Evolutionary conservation across 768 basidiomycete genomes (phyloP).

Genomic region (Suillus lakei): DNA sequence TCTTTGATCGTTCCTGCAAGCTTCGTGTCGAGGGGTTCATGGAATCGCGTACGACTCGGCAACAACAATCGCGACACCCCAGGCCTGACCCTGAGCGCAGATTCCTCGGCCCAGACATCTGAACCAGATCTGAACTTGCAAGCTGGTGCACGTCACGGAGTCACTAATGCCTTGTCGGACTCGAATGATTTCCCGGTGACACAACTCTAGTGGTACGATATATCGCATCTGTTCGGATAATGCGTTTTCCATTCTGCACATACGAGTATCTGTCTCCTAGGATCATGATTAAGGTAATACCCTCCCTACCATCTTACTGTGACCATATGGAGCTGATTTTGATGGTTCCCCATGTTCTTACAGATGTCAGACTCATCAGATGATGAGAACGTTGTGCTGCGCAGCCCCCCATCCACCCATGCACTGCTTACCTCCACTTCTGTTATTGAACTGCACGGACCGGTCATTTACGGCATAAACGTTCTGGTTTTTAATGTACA

Average conservation of each 20-base stretch:
- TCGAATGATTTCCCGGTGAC: not conserved
- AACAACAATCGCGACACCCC: not conserved
- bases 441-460: not conserved
- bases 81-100: not conserved
- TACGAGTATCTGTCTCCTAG: not conserved
- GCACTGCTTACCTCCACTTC: not conserved
- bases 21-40: not conserved
- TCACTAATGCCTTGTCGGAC: not conserved
- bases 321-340: not conserved
- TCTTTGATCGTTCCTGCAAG: not conserved
- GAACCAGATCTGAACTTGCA: conserved; percentile 4
- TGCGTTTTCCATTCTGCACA: not conserved
- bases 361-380: not conserved
- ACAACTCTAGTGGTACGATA: not conserved
- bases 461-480: not conserved
- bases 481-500: not conserved
- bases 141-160: not conserved
- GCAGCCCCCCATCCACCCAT: not conserved
- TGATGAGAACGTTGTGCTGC: not conserved
- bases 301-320: not conserved
- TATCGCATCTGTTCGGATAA: not conserved
- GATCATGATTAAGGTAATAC: not conserved
- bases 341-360: not conserved
- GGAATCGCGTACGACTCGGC: not conserved
- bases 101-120: not conserved